A percentile compares a stretch with the other conserved stretches of the same genome.
Conservation (phyloP, 345 rosid species). For the Citropsis articulata region DNA sequence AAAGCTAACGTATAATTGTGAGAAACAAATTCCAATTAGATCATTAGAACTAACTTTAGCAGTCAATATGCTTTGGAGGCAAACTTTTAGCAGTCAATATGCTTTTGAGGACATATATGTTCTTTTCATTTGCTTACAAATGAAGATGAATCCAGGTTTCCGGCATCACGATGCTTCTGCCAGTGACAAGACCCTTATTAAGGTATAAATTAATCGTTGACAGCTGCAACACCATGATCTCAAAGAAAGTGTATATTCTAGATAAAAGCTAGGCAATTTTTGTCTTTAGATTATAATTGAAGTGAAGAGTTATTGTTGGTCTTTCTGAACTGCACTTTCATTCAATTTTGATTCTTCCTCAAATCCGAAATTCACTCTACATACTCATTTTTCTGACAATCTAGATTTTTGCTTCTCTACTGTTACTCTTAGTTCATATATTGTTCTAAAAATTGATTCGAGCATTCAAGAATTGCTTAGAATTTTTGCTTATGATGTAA, state of each 20-base stretch:
- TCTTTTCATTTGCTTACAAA: conserved; percentile 26
- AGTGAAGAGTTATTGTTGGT: background rate
- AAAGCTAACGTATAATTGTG: background rate
- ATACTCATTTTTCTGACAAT: background rate
- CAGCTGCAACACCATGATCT: conserved; percentile 15
- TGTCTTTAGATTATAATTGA: conserved; percentile 4
- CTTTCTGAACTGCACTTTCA: background rate
- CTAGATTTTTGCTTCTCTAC: background rate
- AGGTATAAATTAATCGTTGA: conserved; percentile 44
- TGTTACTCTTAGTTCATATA: background rate
- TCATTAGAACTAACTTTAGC: background rate
- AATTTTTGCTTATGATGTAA: conserved; percentile 5
- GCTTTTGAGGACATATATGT: background rate
- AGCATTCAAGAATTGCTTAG: background rate
- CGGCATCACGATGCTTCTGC: conserved; percentile 33
- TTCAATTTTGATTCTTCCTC: background rate
- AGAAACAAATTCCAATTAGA: background rate
- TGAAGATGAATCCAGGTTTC: conserved; percentile 53
- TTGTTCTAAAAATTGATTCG: background rate
- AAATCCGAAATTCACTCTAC: background rate
- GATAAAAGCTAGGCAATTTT: background rate
- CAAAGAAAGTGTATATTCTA: conserved; percentile 6
- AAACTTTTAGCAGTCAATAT: background rate
- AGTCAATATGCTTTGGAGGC: background rate
- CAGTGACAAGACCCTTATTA: conserved; percentile 42